Evolutionary conservation across 1,139 yeast genomes (phyloP), one percentile per base, ranked within the genome.

Genomic region (Candida albicans): DNA sequence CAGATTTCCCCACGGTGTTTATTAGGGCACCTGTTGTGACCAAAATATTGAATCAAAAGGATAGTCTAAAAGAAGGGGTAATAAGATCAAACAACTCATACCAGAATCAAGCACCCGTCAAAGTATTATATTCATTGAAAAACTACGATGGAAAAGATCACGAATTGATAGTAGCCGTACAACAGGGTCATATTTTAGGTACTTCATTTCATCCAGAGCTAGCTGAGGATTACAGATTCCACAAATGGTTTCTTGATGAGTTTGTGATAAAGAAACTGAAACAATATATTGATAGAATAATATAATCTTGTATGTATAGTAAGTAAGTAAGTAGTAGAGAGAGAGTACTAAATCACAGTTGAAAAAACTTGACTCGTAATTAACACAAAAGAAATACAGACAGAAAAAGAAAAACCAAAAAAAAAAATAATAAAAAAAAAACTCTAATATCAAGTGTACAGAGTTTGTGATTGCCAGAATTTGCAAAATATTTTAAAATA

Each of bases 141-240:
- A 43, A 49, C 37, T 46, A 39, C 25, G 51, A 52, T 35, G 45
- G 46, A 9, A 40, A 50, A 26, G 61, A 67, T 3, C 53, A 58
- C 38, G 70, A 75, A 0, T 58, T 75, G 43, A 74, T 85, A 30
- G 95, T 87, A 3, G 95, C 93, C 0, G 91, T 86, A 2, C 70
- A 79, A 55, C 91, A 87, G 59, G 87, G 85, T 0, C 73, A 73
- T 41, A 69, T 79, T 32, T 62, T 87, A 41, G 95, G 91, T 1
- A 87, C 93, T 0, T 81, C 90, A 2, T 87, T 87, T 62, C 96
- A 87, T 59, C 96, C 95, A 0, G 96, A 87, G 59, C 69, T 87
- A 33, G 68, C 86, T 1, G 89, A 84, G 51, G 89, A 84, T 53
- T 55, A 60, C 36, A 64, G 86, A 33, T 79, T 87, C 56, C 96